Percentiles rank a stretch among this genome's conserved stretches.
These are phyloP conservation scores for Pseudophaeomoniella oleicola DNA, from an alignment of 2,329 filamentous ascomycete species.

Conservation along the genomic window DNA sequence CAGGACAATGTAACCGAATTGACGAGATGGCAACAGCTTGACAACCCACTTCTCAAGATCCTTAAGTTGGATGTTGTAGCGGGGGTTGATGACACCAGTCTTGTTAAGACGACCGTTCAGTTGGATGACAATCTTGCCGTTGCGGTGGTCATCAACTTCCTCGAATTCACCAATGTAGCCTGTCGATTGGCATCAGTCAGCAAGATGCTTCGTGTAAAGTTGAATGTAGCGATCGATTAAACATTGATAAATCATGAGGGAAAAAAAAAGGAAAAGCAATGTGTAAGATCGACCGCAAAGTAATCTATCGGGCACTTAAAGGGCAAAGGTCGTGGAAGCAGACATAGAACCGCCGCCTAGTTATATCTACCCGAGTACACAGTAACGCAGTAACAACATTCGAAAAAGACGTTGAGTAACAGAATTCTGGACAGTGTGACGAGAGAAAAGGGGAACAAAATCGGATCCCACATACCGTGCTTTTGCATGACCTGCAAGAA, in stretches of 20 bases:
- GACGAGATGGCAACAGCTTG: slow-evolving; percentile 97
- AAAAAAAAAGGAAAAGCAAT: slow-evolving; percentile 44
- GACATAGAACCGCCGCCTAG: slow-evolving; percentile 83
- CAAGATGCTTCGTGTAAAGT: slow-evolving; percentile 7
- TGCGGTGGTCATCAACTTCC: slow-evolving; percentile 98
- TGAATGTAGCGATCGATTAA: slow-evolving; percentile 76
- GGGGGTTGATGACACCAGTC: slow-evolving; percentile 96
- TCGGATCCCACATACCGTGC: slow-evolving; percentile 62
- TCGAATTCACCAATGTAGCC: slow-evolving; percentile 99
- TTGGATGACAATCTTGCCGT: slow-evolving; percentile 99
- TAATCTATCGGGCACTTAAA: slow-evolving; percentile 99
- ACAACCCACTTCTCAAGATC: slow-evolving; percentile 99
- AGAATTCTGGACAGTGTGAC: slow-evolving; percentile 3
- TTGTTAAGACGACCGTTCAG: slow-evolving; percentile 99
- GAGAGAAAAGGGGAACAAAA: not conserved
- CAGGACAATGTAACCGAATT: slow-evolving; percentile 98
- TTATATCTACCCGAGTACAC: slow-evolving; percentile 40
- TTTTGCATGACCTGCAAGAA: slow-evolving; percentile 99
- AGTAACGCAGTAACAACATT: slow-evolving; percentile 3
- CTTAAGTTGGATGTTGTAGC: slow-evolving; percentile 96
- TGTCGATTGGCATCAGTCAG: slow-evolving; percentile 42
- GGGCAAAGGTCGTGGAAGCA: slow-evolving; percentile 77
- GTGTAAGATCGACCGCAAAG: slow-evolving; percentile 88
- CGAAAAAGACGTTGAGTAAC: slow-evolving; percentile 6
- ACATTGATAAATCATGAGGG: slow-evolving; percentile 75